Evolutionary conservation across 345 rosid genomes (phyloP), one percentile per base, ranked within the genome.

Genomic region (Sisymbrium irio): DNA sequence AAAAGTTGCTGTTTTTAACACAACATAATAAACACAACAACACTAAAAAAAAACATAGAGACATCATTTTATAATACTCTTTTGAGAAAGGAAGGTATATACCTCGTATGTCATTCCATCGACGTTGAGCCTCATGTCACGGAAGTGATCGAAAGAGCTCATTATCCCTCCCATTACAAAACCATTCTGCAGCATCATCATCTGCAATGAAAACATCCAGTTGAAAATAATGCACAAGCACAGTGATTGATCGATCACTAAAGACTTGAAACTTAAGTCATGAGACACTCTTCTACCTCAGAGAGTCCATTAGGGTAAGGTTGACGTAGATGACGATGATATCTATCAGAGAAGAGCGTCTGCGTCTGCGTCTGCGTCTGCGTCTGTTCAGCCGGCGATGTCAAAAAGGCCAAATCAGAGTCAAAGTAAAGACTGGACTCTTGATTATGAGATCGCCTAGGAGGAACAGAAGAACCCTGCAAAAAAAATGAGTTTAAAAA

Each of bases 221-320:
- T 56, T 61, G 19, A 35, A 27, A 28, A 35, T 7, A 62, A 27
- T 30, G 4, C 47, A 32, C 46, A 51, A 66, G 0, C 30, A 22
- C 35, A 37, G 19, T 64, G 20, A n/a, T n/a, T n/a, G n/a, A n/a
- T n/a, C n/a, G n/a, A 62, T 28, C 75, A 18, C 25, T 41, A 68
- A 30, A 51, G 11, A 39, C 40, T 18, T 17, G 2, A 37, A 54
- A 54, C 60, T 6, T 39, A 10, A 10, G 7, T 8, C 2, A 42
- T 33, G 17, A 69, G 33, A 71, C 39, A 56, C 44, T 20, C 56
- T 22, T n/a, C n/a, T 35, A 95, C 99, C 97, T 92, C 97, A 59
- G 93, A 87, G 59, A 90, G 78, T 58, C 88, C 99, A 75, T 92
- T 91, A 7, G 90, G 88, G 18, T 96, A 87, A 74, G 96, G 91